Conservation (phyloP, 495 filamentous ascomycete species). For the Tuber indicum region DNA sequence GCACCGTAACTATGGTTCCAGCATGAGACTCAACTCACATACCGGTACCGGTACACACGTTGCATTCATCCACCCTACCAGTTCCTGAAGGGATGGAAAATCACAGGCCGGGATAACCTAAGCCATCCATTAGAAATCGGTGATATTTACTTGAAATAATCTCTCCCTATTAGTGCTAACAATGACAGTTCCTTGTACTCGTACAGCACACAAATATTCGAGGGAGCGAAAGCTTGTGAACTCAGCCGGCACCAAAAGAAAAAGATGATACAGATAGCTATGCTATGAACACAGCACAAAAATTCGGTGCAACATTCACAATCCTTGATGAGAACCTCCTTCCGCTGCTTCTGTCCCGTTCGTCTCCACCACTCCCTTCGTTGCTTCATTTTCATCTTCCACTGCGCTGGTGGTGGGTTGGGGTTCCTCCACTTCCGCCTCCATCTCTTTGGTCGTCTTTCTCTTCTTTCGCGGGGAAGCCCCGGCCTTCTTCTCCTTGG, state of each 20-base stretch:
- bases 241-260: background rate
- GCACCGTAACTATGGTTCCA: background rate
- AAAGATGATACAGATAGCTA: background rate
- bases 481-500: background rate
- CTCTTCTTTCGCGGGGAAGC: slow-evolving; percentile 14
- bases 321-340: background rate
- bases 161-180: background rate
- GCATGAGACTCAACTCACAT: background rate
- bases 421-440: background rate
- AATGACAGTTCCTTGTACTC: background rate
- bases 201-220: background rate
- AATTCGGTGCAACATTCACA: background rate
- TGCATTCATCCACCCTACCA: background rate
- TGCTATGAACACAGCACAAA: background rate
- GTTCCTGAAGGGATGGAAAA: background rate
- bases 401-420: background rate
- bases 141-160: background rate
- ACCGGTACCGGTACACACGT: background rate
- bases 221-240: background rate
- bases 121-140: background rate
- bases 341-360: background rate
- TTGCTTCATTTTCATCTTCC: background rate
- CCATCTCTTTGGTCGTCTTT: background rate
- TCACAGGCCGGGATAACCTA: background rate
- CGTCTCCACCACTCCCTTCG: background rate